Percentiles rank a stretch among this genome's conserved stretches.
These are phyloP conservation scores for Chrysosphaeria jannelii DNA, from an alignment of 2,329 filamentous ascomycete species.

Conservation along the genomic window DNA sequence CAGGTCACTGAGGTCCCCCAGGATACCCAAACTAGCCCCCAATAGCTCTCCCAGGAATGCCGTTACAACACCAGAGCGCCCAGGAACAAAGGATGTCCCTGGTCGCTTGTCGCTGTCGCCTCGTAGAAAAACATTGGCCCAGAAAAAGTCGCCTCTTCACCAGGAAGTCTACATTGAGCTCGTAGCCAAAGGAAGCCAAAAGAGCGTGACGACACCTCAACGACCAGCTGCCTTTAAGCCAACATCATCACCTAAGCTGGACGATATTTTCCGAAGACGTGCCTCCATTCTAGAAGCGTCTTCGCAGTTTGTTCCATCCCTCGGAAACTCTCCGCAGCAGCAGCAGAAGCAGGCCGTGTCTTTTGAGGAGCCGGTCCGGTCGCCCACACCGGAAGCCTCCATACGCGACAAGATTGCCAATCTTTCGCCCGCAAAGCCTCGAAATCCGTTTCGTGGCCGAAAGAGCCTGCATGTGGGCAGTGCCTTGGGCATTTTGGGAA, in stretches of 20 bases:
- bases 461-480: constrained; percentile 54
- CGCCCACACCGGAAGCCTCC: constrained; percentile 32
- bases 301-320: constrained; percentile 28
- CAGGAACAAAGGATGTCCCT: too few relatives aligned
- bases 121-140: too few relatives aligned
- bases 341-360: constrained; percentile 17
- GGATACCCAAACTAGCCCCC: too few relatives aligned
- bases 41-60: too few relatives aligned
- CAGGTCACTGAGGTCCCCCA: constrained; percentile 32
- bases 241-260: constrained; percentile 48
- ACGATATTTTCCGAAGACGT: constrained; percentile 39
- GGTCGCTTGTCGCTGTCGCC: too few relatives aligned
- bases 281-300: constrained; percentile 40
- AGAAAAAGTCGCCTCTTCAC: too few relatives aligned
- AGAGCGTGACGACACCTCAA: too few relatives aligned
- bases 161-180: too few relatives aligned
- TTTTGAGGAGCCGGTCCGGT: constrained; percentile 27
- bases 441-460: constrained; percentile 29
- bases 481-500: constrained; percentile 41
- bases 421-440: constrained; percentile 49
- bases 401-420: constrained; percentile 51
- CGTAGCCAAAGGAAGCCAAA: too few relatives aligned
- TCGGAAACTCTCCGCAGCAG: too few relatives aligned
- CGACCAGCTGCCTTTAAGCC: too few relatives aligned
- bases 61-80: too few relatives aligned